These are phyloP conservation scores for Pseudogymnoascus pannorum DNA, from an alignment of 2,329 filamentous ascomycete species.

Conservation along the genomic window DNA sequence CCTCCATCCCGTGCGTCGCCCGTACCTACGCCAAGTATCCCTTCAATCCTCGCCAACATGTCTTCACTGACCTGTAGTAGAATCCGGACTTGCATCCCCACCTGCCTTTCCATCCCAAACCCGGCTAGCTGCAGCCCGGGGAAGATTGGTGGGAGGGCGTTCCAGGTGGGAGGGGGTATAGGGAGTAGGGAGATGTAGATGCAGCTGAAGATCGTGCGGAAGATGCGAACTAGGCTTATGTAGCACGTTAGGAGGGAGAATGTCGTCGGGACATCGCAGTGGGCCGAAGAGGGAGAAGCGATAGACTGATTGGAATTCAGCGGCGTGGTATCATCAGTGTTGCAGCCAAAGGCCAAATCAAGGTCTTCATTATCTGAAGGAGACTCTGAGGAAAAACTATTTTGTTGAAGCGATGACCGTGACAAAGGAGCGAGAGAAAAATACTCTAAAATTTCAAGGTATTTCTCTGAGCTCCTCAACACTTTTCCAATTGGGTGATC, in stretches of 20 bases:
- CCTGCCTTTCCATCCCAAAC: neutral
- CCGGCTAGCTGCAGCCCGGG: neutral
- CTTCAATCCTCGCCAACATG: neutral
- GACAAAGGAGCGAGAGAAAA: neutral
- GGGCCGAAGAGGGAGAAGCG: neutral
- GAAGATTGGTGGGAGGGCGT: neutral
- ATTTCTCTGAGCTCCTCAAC: neutral
- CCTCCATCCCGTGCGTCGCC: neutral
- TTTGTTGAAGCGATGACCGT: neutral
- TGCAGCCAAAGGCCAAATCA: neutral
- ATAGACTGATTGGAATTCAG: neutral
- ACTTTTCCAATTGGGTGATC: neutral
- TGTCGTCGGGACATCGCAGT: slow-evolving; percentile 2
- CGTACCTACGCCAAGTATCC: neutral
- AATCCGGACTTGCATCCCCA: neutral
- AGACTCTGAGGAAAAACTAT: neutral
- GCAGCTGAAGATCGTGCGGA: neutral
- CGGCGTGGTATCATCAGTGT: neutral
- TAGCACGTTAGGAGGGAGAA: neutral
- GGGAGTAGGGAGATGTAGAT: neutral
- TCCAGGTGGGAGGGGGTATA: neutral
- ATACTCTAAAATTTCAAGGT: neutral
- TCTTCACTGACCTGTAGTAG: neutral
- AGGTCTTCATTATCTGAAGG: neutral
- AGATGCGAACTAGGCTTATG: slow-evolving; percentile 6